Evolutionary conservation across 495 filamentous ascomycete genomes (phyloP).

Genomic region (Aspergillus bertholletiae): DNA sequence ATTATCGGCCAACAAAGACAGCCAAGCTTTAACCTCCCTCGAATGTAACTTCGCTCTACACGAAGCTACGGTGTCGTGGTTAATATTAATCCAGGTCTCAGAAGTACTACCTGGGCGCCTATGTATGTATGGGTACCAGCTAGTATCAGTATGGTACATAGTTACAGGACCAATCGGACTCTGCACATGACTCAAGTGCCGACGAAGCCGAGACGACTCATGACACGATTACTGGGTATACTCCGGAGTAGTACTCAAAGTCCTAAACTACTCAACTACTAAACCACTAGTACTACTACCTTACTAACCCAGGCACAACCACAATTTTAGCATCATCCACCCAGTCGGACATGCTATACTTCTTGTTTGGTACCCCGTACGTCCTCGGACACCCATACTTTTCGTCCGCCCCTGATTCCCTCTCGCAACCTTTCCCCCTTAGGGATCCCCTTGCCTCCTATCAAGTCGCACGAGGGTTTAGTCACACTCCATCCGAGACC

Average conservation of each 20-base stretch:
- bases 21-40: slow-evolving; percentile 2
- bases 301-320: too few relatives aligned
- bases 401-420: too few relatives aligned
- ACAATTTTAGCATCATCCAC: too few relatives aligned
- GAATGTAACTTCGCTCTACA: background rate
- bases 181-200: background rate
- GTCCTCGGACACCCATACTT: too few relatives aligned
- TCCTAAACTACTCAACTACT: too few relatives aligned
- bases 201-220: background rate
- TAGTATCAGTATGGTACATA: background rate
- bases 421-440: too few relatives aligned
- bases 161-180: background rate
- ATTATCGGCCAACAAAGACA: background rate
- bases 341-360: background rate
- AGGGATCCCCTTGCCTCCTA: background rate
- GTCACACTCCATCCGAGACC: background rate
- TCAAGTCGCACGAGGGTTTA: background rate
- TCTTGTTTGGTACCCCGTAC: too few relatives aligned
- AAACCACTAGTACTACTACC: too few relatives aligned
- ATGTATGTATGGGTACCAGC: background rate
- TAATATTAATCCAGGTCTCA: background rate
- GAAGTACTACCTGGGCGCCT: background rate
- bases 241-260: background rate
- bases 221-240: background rate
- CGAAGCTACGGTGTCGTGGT: background rate